A percentile compares a stretch with the other conserved stretches of the same genome.
These are phyloP conservation scores for Baorangia bicolor DNA, from an alignment of 768 basidiomycete species.

Conservation along the genomic window DNA sequence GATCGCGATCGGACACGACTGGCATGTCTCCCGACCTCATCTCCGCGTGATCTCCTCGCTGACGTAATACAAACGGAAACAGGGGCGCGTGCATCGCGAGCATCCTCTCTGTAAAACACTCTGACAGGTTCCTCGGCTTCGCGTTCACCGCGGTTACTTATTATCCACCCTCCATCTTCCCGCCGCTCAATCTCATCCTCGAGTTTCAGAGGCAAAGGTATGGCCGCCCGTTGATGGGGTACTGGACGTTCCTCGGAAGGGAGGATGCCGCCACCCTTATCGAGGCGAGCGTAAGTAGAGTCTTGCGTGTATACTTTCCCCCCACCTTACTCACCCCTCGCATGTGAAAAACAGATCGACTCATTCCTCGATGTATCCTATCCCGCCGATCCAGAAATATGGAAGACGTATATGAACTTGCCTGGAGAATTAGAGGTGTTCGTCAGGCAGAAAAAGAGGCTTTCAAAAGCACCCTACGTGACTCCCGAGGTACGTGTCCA, in stretches of 20 bases:
- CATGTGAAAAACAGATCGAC: conserved; percentile 31
- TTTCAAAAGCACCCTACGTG: conserved; percentile 31
- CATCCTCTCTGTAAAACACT: conserved; percentile 38
- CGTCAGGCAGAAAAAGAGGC: conserved; percentile 21
- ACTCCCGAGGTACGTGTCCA: conserved; percentile 30
- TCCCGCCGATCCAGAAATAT: conserved; percentile 33
- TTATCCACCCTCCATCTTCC: conserved; percentile 24
- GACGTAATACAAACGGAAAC: neutral
- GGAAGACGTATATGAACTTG: conserved; percentile 36
- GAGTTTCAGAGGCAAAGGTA: conserved; percentile 25
- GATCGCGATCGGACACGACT: too few species aligned
- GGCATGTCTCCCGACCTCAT: conserved; percentile 20
- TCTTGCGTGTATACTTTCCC: too few species aligned
- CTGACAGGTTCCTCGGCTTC: conserved; percentile 42
- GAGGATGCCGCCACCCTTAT: conserved; percentile 33
- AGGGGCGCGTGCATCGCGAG: conserved; percentile 39
- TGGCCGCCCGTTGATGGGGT: conserved; percentile 42
- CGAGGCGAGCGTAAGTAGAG: conserved; percentile 33
- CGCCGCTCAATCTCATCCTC: conserved; percentile 28
- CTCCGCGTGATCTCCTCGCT: neutral
- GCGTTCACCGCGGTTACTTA: conserved; percentile 39
- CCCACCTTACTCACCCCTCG: neutral
- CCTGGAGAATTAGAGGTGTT: conserved; percentile 36
- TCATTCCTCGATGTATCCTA: conserved; percentile 38
- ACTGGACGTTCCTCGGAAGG: conserved; percentile 39